Base-by-base conservation (phyloP, 495 filamentous ascomycete species). In the Aspergillus cristatus region DNA sequence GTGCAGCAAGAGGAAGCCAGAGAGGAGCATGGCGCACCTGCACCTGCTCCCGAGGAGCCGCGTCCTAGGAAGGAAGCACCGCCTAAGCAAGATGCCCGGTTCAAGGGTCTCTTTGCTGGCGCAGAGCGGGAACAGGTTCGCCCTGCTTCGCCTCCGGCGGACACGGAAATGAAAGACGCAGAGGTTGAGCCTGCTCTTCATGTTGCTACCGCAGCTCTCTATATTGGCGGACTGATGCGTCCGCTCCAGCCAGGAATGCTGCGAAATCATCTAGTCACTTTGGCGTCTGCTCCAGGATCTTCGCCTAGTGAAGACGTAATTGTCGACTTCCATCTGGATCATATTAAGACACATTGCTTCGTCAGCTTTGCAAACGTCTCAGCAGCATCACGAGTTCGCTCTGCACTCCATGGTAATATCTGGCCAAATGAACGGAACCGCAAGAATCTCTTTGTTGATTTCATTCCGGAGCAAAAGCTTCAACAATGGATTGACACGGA, bases 151-250 rank as follows among this genome's bases (percentile, higher is more conserved):
- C 47, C 53, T 10, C 16, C 38, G 13, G 37, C 42, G 26, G 57
- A 56, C 20, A 43, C 57, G 13, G 45, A 41, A 13, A 67, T 46
- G 54, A 60, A 68, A 35, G 76, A 71, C 39, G 62, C 41, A 17
- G 43, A 65, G 15, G 70, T 82, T 18, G 65, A 67, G 32, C 81
- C 88, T 8, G 76, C 89, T 3, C 58, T 83, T 17, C 91, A 97
- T 62, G 75, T 82, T 8, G 86, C 86, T 2, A 98, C 91, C 5
- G 55, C 81, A 22, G 79, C 86, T 28, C 67, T 98, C 33, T 98
- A 96, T 63, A 93, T 98, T 50, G 81, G 82, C 48, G 78, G 94
- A 47, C 74, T 98, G 32, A 88, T 93, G 79, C 76, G 91, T 29
- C 91, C 91, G 12, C 68, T 98, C 7, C 82, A 82, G 43, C 72